phyloP scores from a whole-genome alignment of 345 rosid species.

The Bruguiera gymnorhiza region DNA sequence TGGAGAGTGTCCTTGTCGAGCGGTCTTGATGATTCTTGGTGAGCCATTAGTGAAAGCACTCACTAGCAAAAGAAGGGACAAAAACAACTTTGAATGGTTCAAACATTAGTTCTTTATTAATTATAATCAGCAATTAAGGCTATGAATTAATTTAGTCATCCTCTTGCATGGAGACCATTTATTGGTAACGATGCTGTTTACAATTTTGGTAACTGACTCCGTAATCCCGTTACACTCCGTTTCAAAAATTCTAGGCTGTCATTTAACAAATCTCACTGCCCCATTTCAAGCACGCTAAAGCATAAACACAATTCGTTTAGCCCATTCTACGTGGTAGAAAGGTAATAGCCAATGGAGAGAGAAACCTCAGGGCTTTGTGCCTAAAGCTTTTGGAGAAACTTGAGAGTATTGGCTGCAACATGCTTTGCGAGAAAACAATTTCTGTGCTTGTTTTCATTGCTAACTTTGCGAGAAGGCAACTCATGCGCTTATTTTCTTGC shows the following conservation, averaged over 20 bases:
- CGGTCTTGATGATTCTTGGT: slow-evolving; percentile 26
- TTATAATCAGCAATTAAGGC: slow-evolving; percentile 18
- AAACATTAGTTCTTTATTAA: slow-evolving; percentile 11
- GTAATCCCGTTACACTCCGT: not conserved
- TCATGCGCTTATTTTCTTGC: too few species aligned
- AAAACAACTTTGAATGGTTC: slow-evolving; percentile 16
- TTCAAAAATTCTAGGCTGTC: not conserved
- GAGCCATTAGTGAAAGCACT: slow-evolving; percentile 40
- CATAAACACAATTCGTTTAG: too few species aligned
- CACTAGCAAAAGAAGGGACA: slow-evolving; percentile 24
- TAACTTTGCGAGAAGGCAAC: too few species aligned
- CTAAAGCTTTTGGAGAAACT: too few species aligned
- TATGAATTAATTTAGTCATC: slow-evolving; percentile 21
- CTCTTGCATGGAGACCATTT: slow-evolving; percentile 25
- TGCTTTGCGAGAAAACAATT: too few species aligned
- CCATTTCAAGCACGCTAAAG: too few species aligned
- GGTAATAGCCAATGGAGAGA: too few species aligned
- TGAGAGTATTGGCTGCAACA: too few species aligned
- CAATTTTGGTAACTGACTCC: slow-evolving; percentile 19
- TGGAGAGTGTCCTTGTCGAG: slow-evolving; percentile 43
- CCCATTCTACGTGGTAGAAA: too few species aligned
- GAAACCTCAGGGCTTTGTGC: too few species aligned
- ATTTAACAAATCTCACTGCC: too few species aligned
- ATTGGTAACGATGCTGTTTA: slow-evolving; percentile 30
- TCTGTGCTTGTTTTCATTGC: too few species aligned